These are phyloP conservation scores for Coemansia pectinata DNA, from an alignment of 192 early-diverging fungal species.

Conservation along the genomic window DNA sequence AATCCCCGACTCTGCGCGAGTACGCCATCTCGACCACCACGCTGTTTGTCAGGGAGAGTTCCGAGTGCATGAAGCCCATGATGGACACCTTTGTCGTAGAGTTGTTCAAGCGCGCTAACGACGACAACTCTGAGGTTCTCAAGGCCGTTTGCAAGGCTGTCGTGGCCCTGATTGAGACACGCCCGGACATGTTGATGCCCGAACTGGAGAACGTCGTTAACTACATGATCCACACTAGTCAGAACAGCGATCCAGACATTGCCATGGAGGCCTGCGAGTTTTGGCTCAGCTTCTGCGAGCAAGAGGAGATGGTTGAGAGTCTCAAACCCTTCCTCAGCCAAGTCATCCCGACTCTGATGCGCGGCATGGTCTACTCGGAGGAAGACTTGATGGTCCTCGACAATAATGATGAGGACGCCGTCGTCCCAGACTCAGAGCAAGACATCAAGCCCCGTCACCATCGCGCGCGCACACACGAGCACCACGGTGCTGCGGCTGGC, in stretches of 20 bases:
- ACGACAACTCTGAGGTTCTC: constrained; percentile 79
- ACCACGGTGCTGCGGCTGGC: constrained; percentile 58
- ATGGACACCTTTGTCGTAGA: constrained; percentile 56
- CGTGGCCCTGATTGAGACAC: constrained; percentile 84
- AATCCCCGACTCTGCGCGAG: constrained; percentile 72
- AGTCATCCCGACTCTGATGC: constrained; percentile 89
- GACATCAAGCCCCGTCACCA: constrained; percentile 96
- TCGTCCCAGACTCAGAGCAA: constrained; percentile 83
- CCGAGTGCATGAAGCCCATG: constrained; percentile 61
- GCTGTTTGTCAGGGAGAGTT: constrained; percentile 81
- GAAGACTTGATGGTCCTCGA: constrained; percentile 82
- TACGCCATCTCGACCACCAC: constrained; percentile 82
- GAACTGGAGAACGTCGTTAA: constrained; percentile 87
- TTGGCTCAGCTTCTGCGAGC: constrained; percentile 97
- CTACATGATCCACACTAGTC: constrained; percentile 96
- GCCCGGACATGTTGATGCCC: constrained; percentile 82
- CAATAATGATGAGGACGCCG: constrained; percentile 80
- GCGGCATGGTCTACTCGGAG: constrained; percentile 96
- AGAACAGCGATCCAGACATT: constrained; percentile 77
- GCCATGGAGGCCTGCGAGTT: constrained; percentile 99
- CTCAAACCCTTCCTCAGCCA: constrained; percentile 70
- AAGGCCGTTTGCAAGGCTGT: constrained; percentile 94
- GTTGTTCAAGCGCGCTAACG: constrained; percentile 84
- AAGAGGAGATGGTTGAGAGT: constrained; percentile 73
- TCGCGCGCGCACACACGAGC: constrained; percentile 75